Percentiles rank a stretch among this genome's conserved stretches.
These are phyloP conservation scores for Papiliotrema fonsecae DNA, from an alignment of 1,284 basidiomycete genomes.

Conservation along the genomic window DNA sequence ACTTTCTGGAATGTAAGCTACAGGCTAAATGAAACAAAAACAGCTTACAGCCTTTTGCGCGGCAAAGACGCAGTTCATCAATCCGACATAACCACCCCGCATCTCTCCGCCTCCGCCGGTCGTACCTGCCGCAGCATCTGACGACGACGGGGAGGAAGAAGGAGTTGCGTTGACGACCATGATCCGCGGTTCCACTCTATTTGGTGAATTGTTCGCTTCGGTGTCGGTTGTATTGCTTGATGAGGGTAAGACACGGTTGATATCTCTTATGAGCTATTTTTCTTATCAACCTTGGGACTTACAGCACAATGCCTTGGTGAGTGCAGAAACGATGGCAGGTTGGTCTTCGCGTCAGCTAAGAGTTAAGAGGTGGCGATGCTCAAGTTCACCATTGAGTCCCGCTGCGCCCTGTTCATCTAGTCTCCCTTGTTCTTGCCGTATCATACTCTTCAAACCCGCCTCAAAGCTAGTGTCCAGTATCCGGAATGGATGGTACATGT, in stretches of 20 bases:
- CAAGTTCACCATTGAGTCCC: constrained; percentile 45
- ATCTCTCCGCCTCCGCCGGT: constrained; percentile 22
- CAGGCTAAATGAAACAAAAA: not conserved
- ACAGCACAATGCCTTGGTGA: constrained; percentile 89
- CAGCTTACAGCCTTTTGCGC: constrained; percentile 83
- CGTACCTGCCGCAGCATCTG: not conserved
- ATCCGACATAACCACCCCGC: constrained; percentile 61
- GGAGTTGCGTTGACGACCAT: constrained; percentile 89
- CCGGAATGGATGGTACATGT: constrained; percentile 74
- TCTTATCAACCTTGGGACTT: constrained; percentile 31
- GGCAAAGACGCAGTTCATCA: constrained; percentile 99
- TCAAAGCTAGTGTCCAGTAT: constrained; percentile 60
- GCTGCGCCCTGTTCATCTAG: constrained; percentile 54
- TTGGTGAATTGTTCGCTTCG: constrained; percentile 45
- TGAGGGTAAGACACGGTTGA: constrained; percentile 66
- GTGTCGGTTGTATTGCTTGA: constrained; percentile 8
- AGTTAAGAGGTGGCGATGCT: constrained; percentile 1
- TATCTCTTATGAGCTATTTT: constrained; percentile 55
- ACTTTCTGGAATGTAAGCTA: constrained; percentile 64
- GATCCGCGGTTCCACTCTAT: constrained; percentile 71
- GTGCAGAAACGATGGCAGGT: constrained; percentile 73
- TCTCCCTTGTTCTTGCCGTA: constrained; percentile 59
- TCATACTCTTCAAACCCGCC: constrained; percentile 59
- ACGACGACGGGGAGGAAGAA: constrained; percentile 18
- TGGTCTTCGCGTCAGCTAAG: constrained; percentile 42